Base-by-base conservation (phyloP, 129 eudicot genomes). In the Pulicaria dysenterica region DNA sequence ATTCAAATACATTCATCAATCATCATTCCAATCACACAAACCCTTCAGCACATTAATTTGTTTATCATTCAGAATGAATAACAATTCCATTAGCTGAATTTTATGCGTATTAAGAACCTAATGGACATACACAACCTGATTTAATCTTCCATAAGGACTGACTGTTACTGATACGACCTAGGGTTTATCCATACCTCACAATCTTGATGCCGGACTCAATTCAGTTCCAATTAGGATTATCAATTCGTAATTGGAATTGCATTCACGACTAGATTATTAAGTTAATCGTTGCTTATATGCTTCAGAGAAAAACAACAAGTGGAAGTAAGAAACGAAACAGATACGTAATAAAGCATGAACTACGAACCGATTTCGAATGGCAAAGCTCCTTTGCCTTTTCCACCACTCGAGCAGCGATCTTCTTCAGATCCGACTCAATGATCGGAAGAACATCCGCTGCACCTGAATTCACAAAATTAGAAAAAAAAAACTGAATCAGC, bases 341-440 rank as follows among this genome's bases (percentile, higher is more conserved):
- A 7, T 72, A 19, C 6, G 31, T 56, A 4, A 24, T 8, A 56
- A 9, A 6, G n/a, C 12, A 56, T 4, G 9, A 60, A 60, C 45
- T 41, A 70, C 66, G 10, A 77, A 91, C 97, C 81, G 86, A 88
- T 79, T 81, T 88, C 36, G 96, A 72, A 45, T 51, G 39, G 55
- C 97, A 88, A 41, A 82, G 83, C 81, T 86, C 93, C 85, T 83
- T 88, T 2, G 96, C 93, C 69, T 59, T 83, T 31, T 84, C 91
- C 7, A 73, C 46, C 9, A 91, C 96, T 71, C 97, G 79, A 5
- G 89, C 87, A 66, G 97, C 92, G 70, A 91, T 88, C 85, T 80
- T 88, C 85, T 84, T 91, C 84, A 91, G 81, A 86, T 91, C 96
- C 42, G 74, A 51, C 12, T 91, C 96, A 38, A 91, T 84, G 7